Evolutionary conservation across 345 rosid genomes (phyloP).

Genomic region (Cardiospermum halicacabum): DNA sequence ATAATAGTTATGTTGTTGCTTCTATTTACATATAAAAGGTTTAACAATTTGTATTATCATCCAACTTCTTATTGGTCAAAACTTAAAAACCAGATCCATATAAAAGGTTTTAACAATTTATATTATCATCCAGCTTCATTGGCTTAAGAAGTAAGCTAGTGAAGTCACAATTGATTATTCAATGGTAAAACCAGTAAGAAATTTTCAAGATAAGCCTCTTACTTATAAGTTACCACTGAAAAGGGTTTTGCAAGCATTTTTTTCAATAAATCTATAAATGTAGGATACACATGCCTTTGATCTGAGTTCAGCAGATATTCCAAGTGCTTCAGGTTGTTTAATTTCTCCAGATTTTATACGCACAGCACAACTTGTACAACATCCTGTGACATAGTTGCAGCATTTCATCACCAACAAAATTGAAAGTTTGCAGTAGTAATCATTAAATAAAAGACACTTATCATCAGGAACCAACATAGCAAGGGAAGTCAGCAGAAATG

Average conservation of each 20-base stretch:
- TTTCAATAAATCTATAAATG: background rate
- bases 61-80: background rate
- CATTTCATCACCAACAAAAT: constrained; percentile 7
- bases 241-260: background rate
- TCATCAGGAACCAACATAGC: background rate
- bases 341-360: constrained; percentile 82
- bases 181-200: background rate
- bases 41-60: background rate
- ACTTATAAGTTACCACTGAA: background rate
- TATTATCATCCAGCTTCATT: too few relatives aligned
- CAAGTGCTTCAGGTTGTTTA: constrained; percentile 92
- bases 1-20: background rate
- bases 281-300: constrained; percentile 49
- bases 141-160: background rate
- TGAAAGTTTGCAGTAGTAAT: background rate
- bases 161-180: background rate
- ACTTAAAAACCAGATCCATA: too few relatives aligned
- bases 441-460: background rate
- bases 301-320: constrained; percentile 88
- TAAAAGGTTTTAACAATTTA: background rate
- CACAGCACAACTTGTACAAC: constrained; percentile 97
- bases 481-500: background rate
- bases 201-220: background rate
- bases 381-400: constrained; percentile 49
- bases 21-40: background rate